These are phyloP conservation scores for Herpetomonas tarakana DNA, from an alignment of 208 protist genomes.

Conservation along the genomic window DNA sequence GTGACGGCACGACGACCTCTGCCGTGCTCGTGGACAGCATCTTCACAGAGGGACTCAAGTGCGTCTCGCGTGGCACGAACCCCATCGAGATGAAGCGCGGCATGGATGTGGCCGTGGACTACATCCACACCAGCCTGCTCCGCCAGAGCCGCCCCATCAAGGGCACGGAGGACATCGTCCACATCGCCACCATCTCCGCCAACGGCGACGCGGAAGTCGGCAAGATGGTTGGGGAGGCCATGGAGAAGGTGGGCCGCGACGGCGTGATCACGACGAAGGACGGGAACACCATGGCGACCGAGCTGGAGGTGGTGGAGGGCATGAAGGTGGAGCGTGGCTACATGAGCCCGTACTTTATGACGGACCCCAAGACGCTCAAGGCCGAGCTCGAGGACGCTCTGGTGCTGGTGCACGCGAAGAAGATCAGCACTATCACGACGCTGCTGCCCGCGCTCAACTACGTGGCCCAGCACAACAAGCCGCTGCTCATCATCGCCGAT, in stretches of 20 bases:
- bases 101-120: constrained; percentile 96
- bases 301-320: constrained; percentile 98
- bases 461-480: constrained; percentile 69
- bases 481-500: constrained; percentile 99
- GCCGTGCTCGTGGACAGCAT: constrained; percentile 98
- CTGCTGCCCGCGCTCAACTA: constrained; percentile 93
- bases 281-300: constrained; percentile 97
- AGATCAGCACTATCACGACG: constrained; percentile 91
- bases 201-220: constrained; percentile 99
- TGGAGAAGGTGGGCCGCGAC: constrained; percentile 99
- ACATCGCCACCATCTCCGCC: constrained; percentile 99
- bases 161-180: constrained; percentile 95
- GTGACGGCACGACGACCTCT: constrained; percentile 99
- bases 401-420: constrained; percentile 96
- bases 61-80: constrained; percentile 98
- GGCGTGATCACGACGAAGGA: constrained; percentile 99
- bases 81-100: constrained; percentile 99
- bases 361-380: constrained; percentile 96
- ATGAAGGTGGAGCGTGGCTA: constrained; percentile 98
- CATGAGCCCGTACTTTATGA: constrained; percentile 99
- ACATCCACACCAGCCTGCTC: constrained; percentile 87
- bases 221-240: constrained; percentile 96
- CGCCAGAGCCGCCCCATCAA: constrained; percentile 92
- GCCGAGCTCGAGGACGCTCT: constrained; percentile 95
- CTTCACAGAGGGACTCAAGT: constrained; percentile 97